A percentile compares a stretch with the other conserved stretches of the same genome.
These are phyloP conservation scores for Paxillus involutus DNA, from an alignment of 768 basidiomycete species.

Conservation along the genomic window DNA sequence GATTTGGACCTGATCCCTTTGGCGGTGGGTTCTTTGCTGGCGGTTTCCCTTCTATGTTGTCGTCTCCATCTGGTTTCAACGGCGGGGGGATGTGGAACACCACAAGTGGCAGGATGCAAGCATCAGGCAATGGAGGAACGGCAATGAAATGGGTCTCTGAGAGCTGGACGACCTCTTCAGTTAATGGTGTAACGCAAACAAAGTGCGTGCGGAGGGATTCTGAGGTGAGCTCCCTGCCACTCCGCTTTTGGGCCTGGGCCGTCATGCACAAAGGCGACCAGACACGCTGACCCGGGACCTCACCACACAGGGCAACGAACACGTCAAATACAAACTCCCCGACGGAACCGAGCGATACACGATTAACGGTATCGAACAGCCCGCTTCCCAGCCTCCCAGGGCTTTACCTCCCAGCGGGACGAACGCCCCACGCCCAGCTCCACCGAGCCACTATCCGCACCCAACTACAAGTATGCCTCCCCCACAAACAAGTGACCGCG, in stretches of 20 bases:
- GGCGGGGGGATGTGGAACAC: slow-evolving; percentile 14
- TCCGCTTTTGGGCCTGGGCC: neutral
- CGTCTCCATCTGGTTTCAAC: slow-evolving; percentile 12
- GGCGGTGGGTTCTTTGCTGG: slow-evolving; percentile 12
- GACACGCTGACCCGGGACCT: slow-evolving; percentile 6
- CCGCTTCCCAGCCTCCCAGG: slow-evolving; percentile 11
- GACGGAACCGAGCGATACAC: slow-evolving; percentile 67
- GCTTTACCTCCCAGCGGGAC: slow-evolving; percentile 7
- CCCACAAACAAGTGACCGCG: neutral
- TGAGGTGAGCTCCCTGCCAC: slow-evolving; percentile 43
- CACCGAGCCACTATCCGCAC: neutral
- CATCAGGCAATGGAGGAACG: slow-evolving; percentile 6
- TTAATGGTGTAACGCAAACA: slow-evolving; percentile 69
- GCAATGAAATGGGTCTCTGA: slow-evolving; percentile 47
- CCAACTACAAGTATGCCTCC: neutral
- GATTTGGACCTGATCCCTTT: slow-evolving; percentile 12
- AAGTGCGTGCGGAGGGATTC: slow-evolving; percentile 56
- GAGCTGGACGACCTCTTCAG: slow-evolving; percentile 52
- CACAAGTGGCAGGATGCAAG: slow-evolving; percentile 7
- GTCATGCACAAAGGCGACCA: neutral
- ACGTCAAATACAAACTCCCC: slow-evolving; percentile 61
- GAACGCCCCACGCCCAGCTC: slow-evolving; percentile 1
- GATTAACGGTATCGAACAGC: slow-evolving; percentile 64
- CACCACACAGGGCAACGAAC: slow-evolving; percentile 65
- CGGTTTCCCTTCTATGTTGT: slow-evolving; percentile 6